phyloP scores from a whole-genome alignment of 257 asterid genomes.

The Fraxinus quadrangulata region DNA sequence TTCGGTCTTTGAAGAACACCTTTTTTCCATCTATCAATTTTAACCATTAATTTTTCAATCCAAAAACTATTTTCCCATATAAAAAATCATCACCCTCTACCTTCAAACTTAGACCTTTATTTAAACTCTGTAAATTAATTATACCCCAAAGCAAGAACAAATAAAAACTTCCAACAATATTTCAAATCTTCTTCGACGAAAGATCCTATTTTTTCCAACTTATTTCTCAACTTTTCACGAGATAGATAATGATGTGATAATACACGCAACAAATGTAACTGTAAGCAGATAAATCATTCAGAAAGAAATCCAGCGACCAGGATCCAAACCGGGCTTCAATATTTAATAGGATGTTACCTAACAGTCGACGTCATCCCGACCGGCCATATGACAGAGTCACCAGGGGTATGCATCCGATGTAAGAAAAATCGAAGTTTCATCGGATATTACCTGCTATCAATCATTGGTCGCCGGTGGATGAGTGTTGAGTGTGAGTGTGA shows the following conservation, averaged over 20 bases:
- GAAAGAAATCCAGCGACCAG: slow-evolving; percentile 27
- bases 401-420: slow-evolving; percentile 29
- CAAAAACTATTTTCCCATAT: slow-evolving; percentile 11
- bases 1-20: slow-evolving; percentile 16
- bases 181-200: slow-evolving; percentile 30
- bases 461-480: background rate
- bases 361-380: slow-evolving; percentile 25
- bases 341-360: slow-evolving; percentile 26
- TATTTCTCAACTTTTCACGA: slow-evolving; percentile 26
- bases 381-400: slow-evolving; percentile 23
- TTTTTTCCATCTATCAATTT: slow-evolving; percentile 29
- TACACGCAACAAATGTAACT: slow-evolving; percentile 26
- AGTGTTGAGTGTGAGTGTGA: too few species aligned
- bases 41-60: slow-evolving; percentile 30
- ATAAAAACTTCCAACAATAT: slow-evolving; percentile 29
- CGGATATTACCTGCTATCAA: background rate
- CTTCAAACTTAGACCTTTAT: slow-evolving; percentile 30
- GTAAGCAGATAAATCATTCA: slow-evolving; percentile 16
- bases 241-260: slow-evolving; percentile 16
- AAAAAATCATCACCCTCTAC: slow-evolving; percentile 24
- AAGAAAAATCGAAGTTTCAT: slow-evolving; percentile 5
- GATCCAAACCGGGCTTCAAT: slow-evolving; percentile 38
- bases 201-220: slow-evolving; percentile 37
- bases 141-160: slow-evolving; percentile 18
- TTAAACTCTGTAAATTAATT: slow-evolving; percentile 24